phyloP scores from a whole-genome alignment of 306 rosid genomes.

The Dalbergia cochinchinensis region DNA sequence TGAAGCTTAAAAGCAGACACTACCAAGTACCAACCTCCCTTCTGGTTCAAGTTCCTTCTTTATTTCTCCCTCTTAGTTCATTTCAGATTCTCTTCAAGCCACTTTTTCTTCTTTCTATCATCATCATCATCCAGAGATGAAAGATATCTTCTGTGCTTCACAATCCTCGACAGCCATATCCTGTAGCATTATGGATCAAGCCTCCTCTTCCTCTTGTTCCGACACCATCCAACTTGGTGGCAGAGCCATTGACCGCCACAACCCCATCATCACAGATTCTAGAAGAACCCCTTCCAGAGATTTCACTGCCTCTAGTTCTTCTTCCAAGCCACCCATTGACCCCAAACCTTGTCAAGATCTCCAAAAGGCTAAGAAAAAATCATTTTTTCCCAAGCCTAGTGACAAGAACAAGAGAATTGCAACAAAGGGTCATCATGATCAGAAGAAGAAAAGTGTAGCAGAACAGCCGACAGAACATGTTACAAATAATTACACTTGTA shows the following conservation, averaged over 20 bases:
- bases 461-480: constrained; percentile 40
- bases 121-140: constrained; percentile 58
- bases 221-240: constrained; percentile 74
- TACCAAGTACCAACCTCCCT: constrained; percentile 24
- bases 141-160: constrained; percentile 82
- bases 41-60: constrained; percentile 37
- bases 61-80: constrained; percentile 44
- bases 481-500: constrained; percentile 49
- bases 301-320: constrained; percentile 43
- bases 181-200: constrained; percentile 70
- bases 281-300: constrained; percentile 57
- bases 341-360: constrained; percentile 53
- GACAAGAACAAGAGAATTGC: constrained; percentile 49
- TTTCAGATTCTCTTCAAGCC: constrained; percentile 51
- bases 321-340: constrained; percentile 46
- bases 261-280: constrained; percentile 84
- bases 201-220: constrained; percentile 62
- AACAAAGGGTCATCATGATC: constrained; percentile 42
- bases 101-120: constrained; percentile 15
- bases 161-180: constrained; percentile 90
- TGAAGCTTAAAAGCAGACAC: constrained; percentile 54
- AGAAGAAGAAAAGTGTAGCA: constrained; percentile 47
- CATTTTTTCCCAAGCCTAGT: constrained; percentile 35
- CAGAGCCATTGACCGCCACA: constrained; percentile 86
- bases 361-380: constrained; percentile 57